Evolutionary conservation across 768 basidiomycete species (phyloP), one percentile per base, ranked within the genome.

Genomic region (Amanita muscaria): DNA sequence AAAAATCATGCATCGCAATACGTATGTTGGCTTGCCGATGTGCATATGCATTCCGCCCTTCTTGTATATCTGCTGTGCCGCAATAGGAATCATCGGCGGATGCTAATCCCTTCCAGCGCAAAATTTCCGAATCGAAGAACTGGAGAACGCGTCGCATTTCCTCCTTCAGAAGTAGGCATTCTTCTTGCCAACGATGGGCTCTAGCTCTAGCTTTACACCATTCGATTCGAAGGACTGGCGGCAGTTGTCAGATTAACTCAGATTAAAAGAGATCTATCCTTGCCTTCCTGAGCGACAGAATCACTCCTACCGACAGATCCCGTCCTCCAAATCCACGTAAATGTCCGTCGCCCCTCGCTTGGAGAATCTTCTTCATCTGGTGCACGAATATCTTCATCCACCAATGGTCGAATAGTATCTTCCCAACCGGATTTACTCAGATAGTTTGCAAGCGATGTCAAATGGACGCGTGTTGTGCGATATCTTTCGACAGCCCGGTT

Each of bases 401-500:
- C 30, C 7, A 33, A 16, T 14, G 18, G 42, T 5, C 9, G 42
- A 3, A 33, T 18, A 14, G 12, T 33, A 16, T 43, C 18, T 15
- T 43, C 19, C 42, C 42, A 43, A 16, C 24, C 18, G 3, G 15
- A 18, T 24, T 42, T 42, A 3, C 3, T 34, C 18, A 42, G 41
- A 3, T 3, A 3, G 12, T 31, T 32, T 32, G 16, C 32, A 6
- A 51, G 32, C 3, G 5, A 7, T 9, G 30, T 39, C 12, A 62
- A 24, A 1, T 45, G 44, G 5, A 23, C 15, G 4, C 44, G 43
- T 27, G 46, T 46, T 3, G 22, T 4, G 1, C 48, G 42, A 37
- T 64, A 62, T 29, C 43, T 50, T 1, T 43, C 40, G 6, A 42
- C 49, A 7, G 49, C 40, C 3, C 38, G 27, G 4, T 50, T 19